Conservation (phyloP, 2,329 filamentous ascomycete genomes). For the Massarina eburnea region DNA sequence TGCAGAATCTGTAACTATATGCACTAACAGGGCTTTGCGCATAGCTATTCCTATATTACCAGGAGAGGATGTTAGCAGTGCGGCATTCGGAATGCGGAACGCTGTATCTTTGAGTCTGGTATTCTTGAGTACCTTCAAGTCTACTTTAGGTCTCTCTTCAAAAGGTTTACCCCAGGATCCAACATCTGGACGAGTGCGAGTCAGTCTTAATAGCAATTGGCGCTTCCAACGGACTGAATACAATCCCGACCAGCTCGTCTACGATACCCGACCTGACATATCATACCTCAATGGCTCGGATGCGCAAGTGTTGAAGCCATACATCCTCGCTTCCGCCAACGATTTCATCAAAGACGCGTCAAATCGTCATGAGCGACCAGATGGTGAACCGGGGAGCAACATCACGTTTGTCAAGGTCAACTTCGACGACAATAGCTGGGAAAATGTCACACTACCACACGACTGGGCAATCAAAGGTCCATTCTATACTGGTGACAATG, state of each 20-base stretch:
- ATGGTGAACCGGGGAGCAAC: slow-evolving; percentile 24
- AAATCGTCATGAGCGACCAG: slow-evolving; percentile 35
- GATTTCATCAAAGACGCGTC: slow-evolving; percentile 40
- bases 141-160: too few relatives aligned
- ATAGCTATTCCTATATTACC: too few relatives aligned
- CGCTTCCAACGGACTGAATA: slow-evolving; percentile 40
- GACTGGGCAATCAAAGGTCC: slow-evolving; percentile 55
- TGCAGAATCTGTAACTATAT: too few relatives aligned
- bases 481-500: slow-evolving; percentile 31
- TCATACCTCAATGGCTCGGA: too few relatives aligned
- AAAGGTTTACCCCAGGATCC: too few relatives aligned
- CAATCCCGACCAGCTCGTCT: slow-evolving; percentile 43
- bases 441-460: slow-evolving; percentile 48
- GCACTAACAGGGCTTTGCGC: too few relatives aligned
- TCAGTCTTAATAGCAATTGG: slow-evolving; percentile 44
- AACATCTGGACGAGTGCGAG: slow-evolving; percentile 21
- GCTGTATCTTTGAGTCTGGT: too few relatives aligned
- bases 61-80: too few relatives aligned
- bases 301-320: slow-evolving; percentile 39
- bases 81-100: too few relatives aligned
- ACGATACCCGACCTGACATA: slow-evolving; percentile 15
- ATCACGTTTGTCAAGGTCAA: slow-evolving; percentile 34
- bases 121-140: too few relatives aligned
- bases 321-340: slow-evolving; percentile 48
- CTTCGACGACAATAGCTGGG: slow-evolving; percentile 49